phyloP scores from a whole-genome alignment of 148 eudicot species.

The Spergularia bocconei region DNA sequence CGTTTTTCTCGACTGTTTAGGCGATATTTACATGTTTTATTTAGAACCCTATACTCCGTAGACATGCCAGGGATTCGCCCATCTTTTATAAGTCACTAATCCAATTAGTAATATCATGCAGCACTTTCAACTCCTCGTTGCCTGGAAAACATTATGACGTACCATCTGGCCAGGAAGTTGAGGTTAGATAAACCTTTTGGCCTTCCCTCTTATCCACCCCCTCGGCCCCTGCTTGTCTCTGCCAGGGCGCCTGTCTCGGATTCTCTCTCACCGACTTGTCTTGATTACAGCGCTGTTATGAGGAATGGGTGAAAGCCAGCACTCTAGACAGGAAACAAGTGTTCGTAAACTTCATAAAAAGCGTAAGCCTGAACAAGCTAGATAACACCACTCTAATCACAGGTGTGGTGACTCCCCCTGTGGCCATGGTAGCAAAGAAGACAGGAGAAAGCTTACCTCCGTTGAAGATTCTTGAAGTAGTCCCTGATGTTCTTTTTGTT shows the following conservation, averaged over 20 bases:
- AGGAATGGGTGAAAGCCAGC: slow-evolving; percentile 35
- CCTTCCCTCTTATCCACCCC: background rate
- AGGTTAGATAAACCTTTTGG: slow-evolving; percentile 33
- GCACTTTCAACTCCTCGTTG: slow-evolving; percentile 73
- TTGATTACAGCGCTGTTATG: slow-evolving; percentile 40
- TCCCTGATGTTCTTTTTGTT: slow-evolving; percentile 85
- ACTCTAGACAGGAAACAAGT: slow-evolving; percentile 39
- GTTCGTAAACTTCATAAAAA: slow-evolving; percentile 57
- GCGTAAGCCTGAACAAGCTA: slow-evolving; percentile 46
- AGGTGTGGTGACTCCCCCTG: slow-evolving; percentile 87
- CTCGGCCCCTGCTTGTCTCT: too few relatives aligned
- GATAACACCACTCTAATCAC: slow-evolving; percentile 60
- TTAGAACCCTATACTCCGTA: too few relatives aligned
- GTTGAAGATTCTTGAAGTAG: slow-evolving; percentile 56
- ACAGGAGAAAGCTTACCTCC: slow-evolving; percentile 78
- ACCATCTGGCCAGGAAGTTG: slow-evolving; percentile 44
- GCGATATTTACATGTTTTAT: too few relatives aligned
- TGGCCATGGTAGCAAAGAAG: slow-evolving; percentile 89
- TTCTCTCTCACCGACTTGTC: background rate
- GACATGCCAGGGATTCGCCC: too few relatives aligned
- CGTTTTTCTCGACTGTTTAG: too few relatives aligned
- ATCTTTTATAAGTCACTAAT: background rate
- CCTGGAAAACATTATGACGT: slow-evolving; percentile 92
- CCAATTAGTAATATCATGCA: slow-evolving; percentile 29
- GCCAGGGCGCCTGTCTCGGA: too few relatives aligned